phyloP scores from a whole-genome alignment of 2,329 filamentous ascomycete genomes.

The Elsinoe arachidis region DNA sequence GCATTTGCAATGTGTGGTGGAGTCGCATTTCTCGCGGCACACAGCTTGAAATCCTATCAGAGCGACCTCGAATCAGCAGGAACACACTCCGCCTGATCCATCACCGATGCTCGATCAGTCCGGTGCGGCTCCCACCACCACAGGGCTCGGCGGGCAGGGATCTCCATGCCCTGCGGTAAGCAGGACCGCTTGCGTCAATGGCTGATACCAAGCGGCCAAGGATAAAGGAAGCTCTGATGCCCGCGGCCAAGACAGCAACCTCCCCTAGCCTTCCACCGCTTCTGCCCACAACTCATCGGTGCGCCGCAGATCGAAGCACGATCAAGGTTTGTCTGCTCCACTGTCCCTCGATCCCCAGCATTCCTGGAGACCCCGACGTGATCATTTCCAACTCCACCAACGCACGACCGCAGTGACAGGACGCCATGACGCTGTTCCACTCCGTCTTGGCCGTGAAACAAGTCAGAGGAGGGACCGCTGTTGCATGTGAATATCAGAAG shows the following conservation, averaged over 20 bases:
- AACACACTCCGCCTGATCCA: background rate
- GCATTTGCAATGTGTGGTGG: background rate
- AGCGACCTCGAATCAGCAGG: background rate
- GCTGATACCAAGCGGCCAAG: constrained; percentile 1
- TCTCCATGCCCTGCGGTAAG: background rate
- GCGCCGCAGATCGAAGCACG: constrained; percentile 1
- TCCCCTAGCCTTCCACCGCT: background rate
- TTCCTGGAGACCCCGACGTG: constrained; percentile 2
- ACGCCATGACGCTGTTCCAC: constrained; percentile 6
- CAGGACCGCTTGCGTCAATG: background rate
- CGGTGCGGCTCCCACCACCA: background rate
- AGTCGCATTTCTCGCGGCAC: background rate
- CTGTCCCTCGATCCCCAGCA: background rate
- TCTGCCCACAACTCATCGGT: background rate
- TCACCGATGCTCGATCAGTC: constrained; percentile 3
- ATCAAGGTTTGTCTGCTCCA: constrained; percentile 6
- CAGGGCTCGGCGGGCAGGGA: constrained; percentile 4
- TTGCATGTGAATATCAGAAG: background rate
- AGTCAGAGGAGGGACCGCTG: background rate
- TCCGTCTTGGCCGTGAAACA: background rate
- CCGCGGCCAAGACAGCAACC: background rate
- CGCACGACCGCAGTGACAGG: background rate
- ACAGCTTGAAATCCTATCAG: background rate
- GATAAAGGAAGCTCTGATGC: constrained; percentile 9
- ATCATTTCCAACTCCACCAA: background rate